Evolutionary conservation across 257 asterid species (phyloP).

Genomic region (Mentha longifolia): DNA sequence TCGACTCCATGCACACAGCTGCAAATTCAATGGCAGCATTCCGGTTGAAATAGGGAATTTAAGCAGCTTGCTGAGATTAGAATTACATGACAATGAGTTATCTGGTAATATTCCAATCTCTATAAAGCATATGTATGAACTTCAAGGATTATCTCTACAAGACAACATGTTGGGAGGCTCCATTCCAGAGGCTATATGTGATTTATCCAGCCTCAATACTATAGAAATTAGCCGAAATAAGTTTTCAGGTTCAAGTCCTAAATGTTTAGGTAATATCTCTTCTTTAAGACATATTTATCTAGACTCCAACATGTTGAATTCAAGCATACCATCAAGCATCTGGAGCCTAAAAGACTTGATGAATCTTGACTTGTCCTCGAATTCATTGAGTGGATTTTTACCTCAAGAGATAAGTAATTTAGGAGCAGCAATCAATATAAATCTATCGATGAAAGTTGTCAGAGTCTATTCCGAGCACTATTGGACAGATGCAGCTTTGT

Average conservation of each 20-base stretch:
- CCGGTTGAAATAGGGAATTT: no score
- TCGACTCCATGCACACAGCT: neutral
- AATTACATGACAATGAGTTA: neutral
- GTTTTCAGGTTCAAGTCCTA: neutral
- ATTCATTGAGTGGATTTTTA: neutral
- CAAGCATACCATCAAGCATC: neutral
- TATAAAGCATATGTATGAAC: neutral
- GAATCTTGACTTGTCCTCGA: neutral
- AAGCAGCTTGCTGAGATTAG: no score
- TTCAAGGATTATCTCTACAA: neutral
- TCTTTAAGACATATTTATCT: neutral
- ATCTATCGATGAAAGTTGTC: constrained; percentile 1
- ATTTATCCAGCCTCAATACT: neutral
- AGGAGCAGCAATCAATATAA: neutral
- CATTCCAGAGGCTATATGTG: constrained; percentile 5
- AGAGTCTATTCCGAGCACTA: neutral
- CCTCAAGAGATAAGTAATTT: neutral
- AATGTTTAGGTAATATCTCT: constrained; percentile 1
- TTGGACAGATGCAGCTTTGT: neutral
- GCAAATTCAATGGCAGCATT: neutral
- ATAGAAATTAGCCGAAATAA: neutral
- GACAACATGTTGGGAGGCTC: neutral
- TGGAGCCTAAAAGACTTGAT: constrained; percentile 5
- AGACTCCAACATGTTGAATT: neutral
- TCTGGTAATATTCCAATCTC: neutral